Conservation (phyloP, 108 stramenopile species). For the Epipyxis sp. region DNA sequence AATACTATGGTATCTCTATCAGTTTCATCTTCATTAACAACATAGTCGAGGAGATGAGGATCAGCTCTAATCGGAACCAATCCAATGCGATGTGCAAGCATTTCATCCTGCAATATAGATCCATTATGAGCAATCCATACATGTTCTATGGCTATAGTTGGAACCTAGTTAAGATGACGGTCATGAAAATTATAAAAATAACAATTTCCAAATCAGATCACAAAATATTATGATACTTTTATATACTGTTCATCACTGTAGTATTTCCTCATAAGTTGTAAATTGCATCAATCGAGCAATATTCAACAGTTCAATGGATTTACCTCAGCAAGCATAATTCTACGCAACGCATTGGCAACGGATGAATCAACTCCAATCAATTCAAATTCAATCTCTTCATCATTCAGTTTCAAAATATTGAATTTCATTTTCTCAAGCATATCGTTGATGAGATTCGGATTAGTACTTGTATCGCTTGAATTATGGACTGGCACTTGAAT, state of each 20-base stretch:
- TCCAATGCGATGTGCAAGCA: constrained; percentile 49
- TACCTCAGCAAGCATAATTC: constrained; percentile 60
- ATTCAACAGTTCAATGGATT: no score
- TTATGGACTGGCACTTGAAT: neutral
- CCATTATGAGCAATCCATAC: constrained; percentile 59
- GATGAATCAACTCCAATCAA: constrained; percentile 57
- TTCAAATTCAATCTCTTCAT: constrained; percentile 51
- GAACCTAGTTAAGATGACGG: constrained; percentile 45
- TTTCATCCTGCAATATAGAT: constrained; percentile 61
- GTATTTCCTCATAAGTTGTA: neutral
- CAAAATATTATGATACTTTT: no score
- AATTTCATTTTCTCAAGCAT: neutral
- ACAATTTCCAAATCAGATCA: no score
- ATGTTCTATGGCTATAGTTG: constrained; percentile 59
- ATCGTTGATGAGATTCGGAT: neutral
- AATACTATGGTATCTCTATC: constrained; percentile 87
- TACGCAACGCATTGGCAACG: constrained; percentile 61
- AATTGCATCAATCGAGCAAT: neutral
- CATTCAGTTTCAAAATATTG: neutral
- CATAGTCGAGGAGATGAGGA: constrained; percentile 50
- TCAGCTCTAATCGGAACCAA: constrained; percentile 55
- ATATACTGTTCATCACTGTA: no score
- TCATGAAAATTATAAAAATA: no score
- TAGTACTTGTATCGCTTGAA: neutral
- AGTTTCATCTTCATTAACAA: constrained; percentile 49